Evolutionary conservation across 2,329 filamentous ascomycete genomes (phyloP), one percentile per base, ranked within the genome.

Genomic region (Parafenestella ontariensis): DNA sequence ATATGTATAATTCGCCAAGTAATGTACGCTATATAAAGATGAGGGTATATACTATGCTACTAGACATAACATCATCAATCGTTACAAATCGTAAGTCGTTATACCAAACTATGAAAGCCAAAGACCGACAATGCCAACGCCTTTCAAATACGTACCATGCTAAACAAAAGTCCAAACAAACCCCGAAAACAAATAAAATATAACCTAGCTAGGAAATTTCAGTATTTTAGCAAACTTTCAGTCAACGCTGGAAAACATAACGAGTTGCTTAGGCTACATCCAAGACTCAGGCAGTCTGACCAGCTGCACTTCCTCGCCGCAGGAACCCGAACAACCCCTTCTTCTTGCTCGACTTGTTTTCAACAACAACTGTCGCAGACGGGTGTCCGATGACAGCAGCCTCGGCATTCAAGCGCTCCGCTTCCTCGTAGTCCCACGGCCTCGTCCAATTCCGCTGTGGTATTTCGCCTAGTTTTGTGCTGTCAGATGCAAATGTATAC

Each of bases 391-490:
- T 50, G 36, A 59, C 44, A 15, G 61, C 68, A 26, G 77, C 77
- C 56, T 79, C 73, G 4, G 62, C 61, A 50, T 81, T 81, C 61
- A 76, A 58, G 20, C 74, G 63, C 40, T 75, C 76, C 48, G 77
- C 78, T 29, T 71, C 73, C 29, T 76, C 76, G 42, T 74, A 77
- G 49, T 81, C 76, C 50, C 70, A 80, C 5, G 78, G 77, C 49
- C 55, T 68, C 0, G 71, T 68, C 79, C 79, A 81, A 42, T 75
- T 73, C 33, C 75, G 71, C 65, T 79, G 65, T 4, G 79, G 79
- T 5, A 82, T 81, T 59, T 81, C 79, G 39, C 79, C 79, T 8
- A 82, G 68, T 64, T 80, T 80, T 3, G 79, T 82, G 62, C 77
- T 78, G 18, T 76, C 76, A 10, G 77, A 78, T 5, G 77, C 75